A percentile compares a stretch with the other conserved stretches of the same genome.
phyloP scores from a whole-genome alignment of 306 rosid genomes.

The Herpetospermum pedunculosum region DNA sequence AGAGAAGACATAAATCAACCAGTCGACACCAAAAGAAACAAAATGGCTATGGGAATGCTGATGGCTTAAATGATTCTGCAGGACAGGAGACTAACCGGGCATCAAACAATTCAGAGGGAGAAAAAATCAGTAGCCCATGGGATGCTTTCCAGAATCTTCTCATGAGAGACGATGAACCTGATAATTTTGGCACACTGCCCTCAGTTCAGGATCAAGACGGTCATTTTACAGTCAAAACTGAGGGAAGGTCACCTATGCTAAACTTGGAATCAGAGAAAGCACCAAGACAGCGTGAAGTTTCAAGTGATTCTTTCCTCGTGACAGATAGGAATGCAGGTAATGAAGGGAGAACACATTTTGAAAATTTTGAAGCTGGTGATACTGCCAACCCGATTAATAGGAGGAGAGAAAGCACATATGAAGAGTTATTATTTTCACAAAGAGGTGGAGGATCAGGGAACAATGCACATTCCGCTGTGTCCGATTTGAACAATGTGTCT shows the following conservation, averaged over 20 bases:
- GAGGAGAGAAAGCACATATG: slow-evolving; percentile 33
- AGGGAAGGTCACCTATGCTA: slow-evolving; percentile 30
- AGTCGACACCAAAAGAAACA: slow-evolving; percentile 41
- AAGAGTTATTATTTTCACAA: slow-evolving; percentile 40
- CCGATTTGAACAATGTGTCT: slow-evolving; percentile 24
- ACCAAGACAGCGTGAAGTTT: slow-evolving; percentile 29
- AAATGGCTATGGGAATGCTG: slow-evolving; percentile 22
- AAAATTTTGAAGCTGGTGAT: slow-evolving; percentile 41
- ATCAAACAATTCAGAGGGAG: slow-evolving; percentile 23
- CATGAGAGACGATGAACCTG: slow-evolving; percentile 52
- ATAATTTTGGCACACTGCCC: slow-evolving; percentile 21
- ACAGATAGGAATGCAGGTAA: slow-evolving; percentile 23
- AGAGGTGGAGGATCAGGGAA: slow-evolving; percentile 37
- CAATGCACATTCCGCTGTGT: slow-evolving; percentile 19
- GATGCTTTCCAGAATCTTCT: slow-evolving; percentile 90
- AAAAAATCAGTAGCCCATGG: slow-evolving; percentile 54
- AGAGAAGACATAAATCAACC: slow-evolving; percentile 58
- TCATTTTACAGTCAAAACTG: slow-evolving; percentile 23
- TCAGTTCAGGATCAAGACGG: slow-evolving; percentile 33
- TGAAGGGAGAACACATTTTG: slow-evolving; percentile 19
- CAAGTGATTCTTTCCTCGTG: slow-evolving; percentile 61
- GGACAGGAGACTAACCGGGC: slow-evolving; percentile 17
- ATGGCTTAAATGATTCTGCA: slow-evolving; percentile 25
- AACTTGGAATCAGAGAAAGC: slow-evolving; percentile 26
- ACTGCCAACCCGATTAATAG: slow-evolving; percentile 24